These are phyloP conservation scores for Phytophthora cryptogea DNA, from an alignment of 352 stramenopile genomes.

Conservation along the genomic window DNA sequence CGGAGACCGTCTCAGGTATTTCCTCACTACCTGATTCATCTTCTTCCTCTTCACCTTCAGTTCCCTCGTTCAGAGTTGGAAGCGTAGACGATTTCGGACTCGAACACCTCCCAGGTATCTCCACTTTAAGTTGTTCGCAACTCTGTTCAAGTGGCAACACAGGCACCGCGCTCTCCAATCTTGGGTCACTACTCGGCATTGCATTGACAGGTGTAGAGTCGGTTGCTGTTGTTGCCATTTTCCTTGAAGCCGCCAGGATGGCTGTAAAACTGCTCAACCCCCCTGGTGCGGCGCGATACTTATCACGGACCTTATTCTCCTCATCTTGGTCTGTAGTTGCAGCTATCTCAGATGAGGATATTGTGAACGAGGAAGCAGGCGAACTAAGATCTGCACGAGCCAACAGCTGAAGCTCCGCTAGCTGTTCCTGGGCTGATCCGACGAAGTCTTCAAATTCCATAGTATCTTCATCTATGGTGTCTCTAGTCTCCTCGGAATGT, in stretches of 20 bases:
- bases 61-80: constrained; percentile 24
- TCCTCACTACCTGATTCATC: constrained; percentile 16
- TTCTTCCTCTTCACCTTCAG: constrained; percentile 23
- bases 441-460: constrained; percentile 9
- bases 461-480: constrained; percentile 14
- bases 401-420: constrained; percentile 53
- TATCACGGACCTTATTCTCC: neutral
- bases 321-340: constrained; percentile 1
- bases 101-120: neutral
- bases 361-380: constrained; percentile 7
- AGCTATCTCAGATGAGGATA: neutral
- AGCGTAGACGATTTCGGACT: constrained; percentile 15
- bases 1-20: constrained; percentile 21
- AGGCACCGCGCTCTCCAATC: neutral
- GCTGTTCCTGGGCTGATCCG: constrained; percentile 31
- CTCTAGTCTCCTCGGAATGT: constrained; percentile 9
- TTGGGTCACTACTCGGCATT: neutral
- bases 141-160: constrained; percentile 8
- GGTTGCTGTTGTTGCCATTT: constrained; percentile 11
- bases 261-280: constrained; percentile 27
- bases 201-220: neutral
- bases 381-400: constrained; percentile 40
- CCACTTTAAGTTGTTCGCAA: neutral
- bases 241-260: constrained; percentile 26
- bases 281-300: constrained; percentile 7